These are phyloP conservation scores for Abelmoschus esculentus DNA, from an alignment of 345 rosid species.

Conservation along the genomic window DNA sequence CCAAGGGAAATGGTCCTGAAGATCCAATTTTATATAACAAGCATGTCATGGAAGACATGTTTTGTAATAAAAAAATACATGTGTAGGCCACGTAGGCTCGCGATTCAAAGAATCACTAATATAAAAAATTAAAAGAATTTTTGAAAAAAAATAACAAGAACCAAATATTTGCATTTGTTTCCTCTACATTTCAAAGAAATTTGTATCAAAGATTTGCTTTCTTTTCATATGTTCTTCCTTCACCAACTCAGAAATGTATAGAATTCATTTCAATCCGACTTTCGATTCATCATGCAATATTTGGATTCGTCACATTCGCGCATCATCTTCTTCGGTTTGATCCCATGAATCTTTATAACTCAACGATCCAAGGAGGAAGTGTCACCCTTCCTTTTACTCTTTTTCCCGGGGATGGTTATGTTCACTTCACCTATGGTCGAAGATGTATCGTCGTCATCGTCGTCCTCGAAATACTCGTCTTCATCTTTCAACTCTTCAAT, in stretches of 20 bases:
- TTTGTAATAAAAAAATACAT: not conserved
- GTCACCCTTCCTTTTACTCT: conserved; percentile 11
- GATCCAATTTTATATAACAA: too few species aligned
- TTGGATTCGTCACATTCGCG: not conserved
- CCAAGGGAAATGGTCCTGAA: too few species aligned
- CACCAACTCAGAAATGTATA: not conserved
- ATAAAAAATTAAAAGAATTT: not conserved
- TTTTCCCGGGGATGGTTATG: conserved; percentile 18
- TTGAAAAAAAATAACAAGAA: not conserved
- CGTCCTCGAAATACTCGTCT: conserved; percentile 14
- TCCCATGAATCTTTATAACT: not conserved
- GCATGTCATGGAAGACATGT: too few species aligned
- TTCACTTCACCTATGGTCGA: conserved; percentile 20
- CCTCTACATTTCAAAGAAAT: not conserved
- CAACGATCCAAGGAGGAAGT: conserved; percentile 23
- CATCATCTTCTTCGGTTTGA: not conserved
- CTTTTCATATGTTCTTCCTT: not conserved
- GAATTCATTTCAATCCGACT: not conserved
- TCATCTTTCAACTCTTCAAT: conserved; percentile 39
- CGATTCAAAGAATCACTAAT: not conserved
- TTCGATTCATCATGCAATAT: not conserved
- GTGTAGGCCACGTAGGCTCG: not conserved
- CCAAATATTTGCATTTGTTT: not conserved
- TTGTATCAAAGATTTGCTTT: not conserved
- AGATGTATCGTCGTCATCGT: conserved; percentile 7